Evolutionary conservation across 192 early-diverging fungal species (phyloP), one percentile per base, ranked within the genome.

Genomic region (Bifiguratus adelaidae): DNA sequence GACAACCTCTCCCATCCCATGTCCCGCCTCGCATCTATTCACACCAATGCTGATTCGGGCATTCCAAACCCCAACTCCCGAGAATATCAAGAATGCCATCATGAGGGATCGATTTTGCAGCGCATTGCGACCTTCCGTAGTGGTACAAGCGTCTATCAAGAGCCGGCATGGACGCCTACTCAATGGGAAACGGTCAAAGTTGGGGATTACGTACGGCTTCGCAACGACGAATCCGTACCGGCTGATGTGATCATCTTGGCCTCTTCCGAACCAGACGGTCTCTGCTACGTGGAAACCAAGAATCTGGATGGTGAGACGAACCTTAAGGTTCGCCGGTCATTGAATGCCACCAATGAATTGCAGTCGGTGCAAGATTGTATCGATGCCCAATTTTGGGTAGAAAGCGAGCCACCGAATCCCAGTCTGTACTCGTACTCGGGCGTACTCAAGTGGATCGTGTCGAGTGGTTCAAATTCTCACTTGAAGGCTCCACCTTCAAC

Each of bases 241-340:
- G 95, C 90, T 1, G 95, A 99, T 67, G 54, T 97, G 21, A 63
- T 95, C 15, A 76, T 96, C 58, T 70, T 99, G 5, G 73, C 79
- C 4, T 81, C 90, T 11, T 88, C 83, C 19, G 95, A 92, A 40
- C 65, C 75, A 3, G 89, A 92, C 49, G 80, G 81, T 34, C 56
- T 85, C 0, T 93, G 89, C 47, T 96, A 87, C 61, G 75, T 95
- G n/a, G 95, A 99, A 63, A 99, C 95, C 0, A 95, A 99, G 52
- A 93, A 95, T 55, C 73, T 99, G 29, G 95, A 99, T 49, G 95
- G 95, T 47, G 95, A 99, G 58, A 99, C 95, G 6, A 99, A 96
- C 53, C 70, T 99, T 25, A 99, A 99, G 65, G 77, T 88, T 22
- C 82, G 89, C 35, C 70, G 80, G 33, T 76, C 81, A 2, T 40